phyloP scores from a whole-genome alignment of 352 stramenopile species.

The Globisporangium polare region DNA sequence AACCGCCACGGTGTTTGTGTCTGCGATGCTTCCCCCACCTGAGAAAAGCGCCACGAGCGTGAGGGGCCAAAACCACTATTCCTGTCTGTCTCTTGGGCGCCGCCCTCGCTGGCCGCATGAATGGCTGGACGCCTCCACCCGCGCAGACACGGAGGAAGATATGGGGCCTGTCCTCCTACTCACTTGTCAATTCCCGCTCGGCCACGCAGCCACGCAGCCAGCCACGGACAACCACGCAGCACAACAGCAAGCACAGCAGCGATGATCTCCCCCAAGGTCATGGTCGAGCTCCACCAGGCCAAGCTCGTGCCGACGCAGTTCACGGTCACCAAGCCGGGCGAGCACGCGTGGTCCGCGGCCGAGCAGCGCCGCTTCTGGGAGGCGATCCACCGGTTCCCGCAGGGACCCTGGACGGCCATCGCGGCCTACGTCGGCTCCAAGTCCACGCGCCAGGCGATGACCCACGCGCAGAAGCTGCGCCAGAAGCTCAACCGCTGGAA shows the following conservation, averaged over 20 bases:
- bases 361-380: conserved; percentile 57
- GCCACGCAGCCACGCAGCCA: not conserved
- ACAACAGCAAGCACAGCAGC: not conserved
- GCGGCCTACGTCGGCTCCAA: conserved; percentile 57
- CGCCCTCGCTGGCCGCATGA: not conserved
- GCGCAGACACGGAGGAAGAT: no score
- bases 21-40: not conserved
- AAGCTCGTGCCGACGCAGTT: conserved; percentile 54
- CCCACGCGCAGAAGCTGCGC: conserved; percentile 61
- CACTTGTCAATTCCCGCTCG: conserved; percentile 6
- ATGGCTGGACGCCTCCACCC: conserved; percentile 3
- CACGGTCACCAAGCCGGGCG: conserved; percentile 47
- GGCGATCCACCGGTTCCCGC: conserved; percentile 51
- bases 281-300: conserved; percentile 53
- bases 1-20: not conserved
- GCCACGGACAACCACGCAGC: not conserved
- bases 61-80: not conserved
- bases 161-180: not conserved
- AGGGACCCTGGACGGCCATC: conserved; percentile 59
- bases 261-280: conserved; percentile 60
- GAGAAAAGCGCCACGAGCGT: conserved; percentile 2
- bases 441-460: conserved; percentile 64
- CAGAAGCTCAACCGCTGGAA: conserved; percentile 65
- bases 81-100: conserved; percentile 3
- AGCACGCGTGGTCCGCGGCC: conserved; percentile 42